Percentiles rank a stretch among this genome's conserved stretches.
Evolutionary conservation across 371 early-diverging fungal genomes (phyloP).

Genomic region (Sporodiniella umbellata): DNA sequence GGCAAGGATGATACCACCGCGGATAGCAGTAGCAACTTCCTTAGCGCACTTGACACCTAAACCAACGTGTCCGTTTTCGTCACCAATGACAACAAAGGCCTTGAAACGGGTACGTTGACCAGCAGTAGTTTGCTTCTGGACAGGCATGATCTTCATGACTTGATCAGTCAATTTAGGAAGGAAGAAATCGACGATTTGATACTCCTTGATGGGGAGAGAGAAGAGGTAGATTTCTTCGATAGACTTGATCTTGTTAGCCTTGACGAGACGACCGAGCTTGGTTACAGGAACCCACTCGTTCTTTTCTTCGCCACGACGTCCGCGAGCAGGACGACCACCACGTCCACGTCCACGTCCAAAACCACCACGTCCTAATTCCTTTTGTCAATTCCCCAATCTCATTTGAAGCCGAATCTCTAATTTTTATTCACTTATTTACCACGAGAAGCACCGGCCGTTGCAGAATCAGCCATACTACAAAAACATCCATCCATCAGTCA

Average conservation of each 20-base stretch:
- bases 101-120: conserved; percentile 99
- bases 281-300: conserved; percentile 94
- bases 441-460: conserved; percentile 68
- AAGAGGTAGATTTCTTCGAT: conserved; percentile 97
- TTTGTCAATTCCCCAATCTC: neutral
- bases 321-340: conserved; percentile 74
- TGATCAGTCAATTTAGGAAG: conserved; percentile 97
- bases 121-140: conserved; percentile 99
- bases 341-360: conserved; percentile 83
- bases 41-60: conserved; percentile 99
- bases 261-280: conserved; percentile 97
- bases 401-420: neutral
- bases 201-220: conserved; percentile 99
- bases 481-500: conserved; percentile 4
- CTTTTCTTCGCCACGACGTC: conserved; percentile 86
- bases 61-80: conserved; percentile 97
- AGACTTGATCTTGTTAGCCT: conserved; percentile 89
- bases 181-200: conserved; percentile 98
- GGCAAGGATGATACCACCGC: conserved; percentile 98
- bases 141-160: conserved; percentile 99
- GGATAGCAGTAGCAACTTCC: conserved; percentile 99
- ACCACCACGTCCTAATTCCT: conserved; percentile 61
- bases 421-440: conserved; percentile 30
- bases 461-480: conserved; percentile 64
- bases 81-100: conserved; percentile 99